Conservation (phyloP, 2,329 filamentous ascomycete genomes). For the Neofusicoccum laricinum region DNA sequence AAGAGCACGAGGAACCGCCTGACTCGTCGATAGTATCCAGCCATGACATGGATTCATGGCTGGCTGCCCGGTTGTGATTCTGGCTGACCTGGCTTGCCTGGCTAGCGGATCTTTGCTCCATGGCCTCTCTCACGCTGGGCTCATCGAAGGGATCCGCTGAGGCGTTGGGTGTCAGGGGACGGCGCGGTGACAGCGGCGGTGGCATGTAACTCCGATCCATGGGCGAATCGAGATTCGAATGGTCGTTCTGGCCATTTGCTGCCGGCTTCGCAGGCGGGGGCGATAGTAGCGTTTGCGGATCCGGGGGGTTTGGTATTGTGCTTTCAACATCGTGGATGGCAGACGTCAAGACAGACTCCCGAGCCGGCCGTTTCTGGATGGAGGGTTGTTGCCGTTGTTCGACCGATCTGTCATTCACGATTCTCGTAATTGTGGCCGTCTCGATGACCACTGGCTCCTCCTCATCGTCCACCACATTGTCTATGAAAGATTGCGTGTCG, state of each 20-base stretch:
- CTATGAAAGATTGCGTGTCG: conserved; percentile 29
- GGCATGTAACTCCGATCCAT: conserved; percentile 64
- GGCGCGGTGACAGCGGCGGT: conserved; percentile 66
- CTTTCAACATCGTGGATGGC: conserved; percentile 42
- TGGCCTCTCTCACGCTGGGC: conserved; percentile 21
- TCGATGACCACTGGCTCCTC: conserved; percentile 46
- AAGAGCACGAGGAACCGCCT: conserved; percentile 68
- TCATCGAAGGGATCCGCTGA: conserved; percentile 23
- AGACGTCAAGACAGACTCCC: conserved; percentile 40
- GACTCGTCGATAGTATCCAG: conserved; percentile 93
- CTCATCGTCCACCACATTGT: conserved; percentile 34
- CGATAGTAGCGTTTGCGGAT: conserved; percentile 29
- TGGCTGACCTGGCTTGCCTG: conserved; percentile 10
- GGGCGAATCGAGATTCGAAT: conserved; percentile 40
- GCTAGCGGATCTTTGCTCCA: conserved; percentile 3
- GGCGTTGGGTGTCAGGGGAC: conserved; percentile 48
- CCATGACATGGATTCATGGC: conserved; percentile 84
- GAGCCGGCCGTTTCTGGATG: background rate
- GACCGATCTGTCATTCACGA: conserved; percentile 43
- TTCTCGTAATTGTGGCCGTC: conserved; percentile 53
- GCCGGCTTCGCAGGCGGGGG: conserved; percentile 31
- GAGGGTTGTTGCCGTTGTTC: conserved; percentile 20
- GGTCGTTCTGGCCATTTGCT: conserved; percentile 13
- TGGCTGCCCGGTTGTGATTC: conserved; percentile 52
- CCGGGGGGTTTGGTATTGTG: conserved; percentile 27